phyloP scores from a whole-genome alignment of 2,329 filamentous ascomycete species.

The Calonectria pseudoturangicola region DNA sequence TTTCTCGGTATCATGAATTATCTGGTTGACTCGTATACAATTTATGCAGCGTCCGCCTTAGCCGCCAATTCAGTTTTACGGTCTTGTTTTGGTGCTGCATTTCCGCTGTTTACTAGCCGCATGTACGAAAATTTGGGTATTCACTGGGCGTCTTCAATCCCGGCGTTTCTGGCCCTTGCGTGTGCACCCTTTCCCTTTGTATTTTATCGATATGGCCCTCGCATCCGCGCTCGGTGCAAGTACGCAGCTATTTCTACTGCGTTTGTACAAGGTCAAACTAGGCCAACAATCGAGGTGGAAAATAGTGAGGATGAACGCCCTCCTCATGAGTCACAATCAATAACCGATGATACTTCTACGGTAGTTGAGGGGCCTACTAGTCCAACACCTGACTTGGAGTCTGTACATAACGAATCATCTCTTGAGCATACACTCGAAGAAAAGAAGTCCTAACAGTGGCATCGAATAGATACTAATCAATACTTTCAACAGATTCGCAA shows the following conservation, averaged over 20 bases:
- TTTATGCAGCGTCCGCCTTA: slow-evolving; percentile 85
- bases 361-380: not conserved
- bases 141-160: slow-evolving; percentile 48
- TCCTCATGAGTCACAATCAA: slow-evolving; percentile 1
- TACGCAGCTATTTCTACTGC: slow-evolving; percentile 39
- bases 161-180: slow-evolving; percentile 47
- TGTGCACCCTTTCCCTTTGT: slow-evolving; percentile 50
- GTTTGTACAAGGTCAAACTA: not conserved
- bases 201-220: slow-evolving; percentile 47
- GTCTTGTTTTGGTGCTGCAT: slow-evolving; percentile 48
- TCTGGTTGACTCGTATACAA: slow-evolving; percentile 81
- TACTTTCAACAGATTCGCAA: no score
- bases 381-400: not conserved
- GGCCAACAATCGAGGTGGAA: not conserved
- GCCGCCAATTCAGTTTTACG: slow-evolving; percentile 69
- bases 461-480: not conserved
- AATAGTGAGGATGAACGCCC: not conserved
- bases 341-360: slow-evolving; percentile 3
- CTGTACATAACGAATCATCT: not conserved
- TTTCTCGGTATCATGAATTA: slow-evolving; percentile 80
- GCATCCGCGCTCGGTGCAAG: slow-evolving; percentile 45
- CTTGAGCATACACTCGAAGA: not conserved
- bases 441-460: not conserved
- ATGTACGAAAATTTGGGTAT: slow-evolving; percentile 51
- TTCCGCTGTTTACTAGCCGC: slow-evolving; percentile 48